Evolutionary conservation across 208 protist genomes (phyloP).

Genomic region (Wallacemonas sp.): DNA sequence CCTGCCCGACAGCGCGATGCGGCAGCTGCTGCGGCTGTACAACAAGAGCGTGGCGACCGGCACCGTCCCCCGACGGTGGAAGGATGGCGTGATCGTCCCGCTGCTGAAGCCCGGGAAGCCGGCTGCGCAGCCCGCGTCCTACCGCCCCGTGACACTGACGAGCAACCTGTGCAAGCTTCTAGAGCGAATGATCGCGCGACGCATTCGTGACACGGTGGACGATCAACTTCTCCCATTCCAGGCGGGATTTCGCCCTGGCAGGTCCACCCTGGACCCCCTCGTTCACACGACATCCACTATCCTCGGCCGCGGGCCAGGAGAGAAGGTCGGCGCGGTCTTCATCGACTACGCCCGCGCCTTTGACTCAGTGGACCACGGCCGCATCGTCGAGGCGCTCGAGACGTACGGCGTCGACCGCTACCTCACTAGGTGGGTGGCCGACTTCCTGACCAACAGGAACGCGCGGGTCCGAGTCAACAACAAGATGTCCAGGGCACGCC

Average conservation of each 20-base stretch:
- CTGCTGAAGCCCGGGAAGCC: constrained; percentile 32
- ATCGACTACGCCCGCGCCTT: constrained; percentile 37
- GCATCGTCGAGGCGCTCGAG: constrained; percentile 19
- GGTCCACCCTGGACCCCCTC: constrained; percentile 27
- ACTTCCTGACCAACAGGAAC: constrained; percentile 14
- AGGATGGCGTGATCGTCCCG: constrained; percentile 23
- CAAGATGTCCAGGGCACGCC: background rate
- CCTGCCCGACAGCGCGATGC: constrained; percentile 2
- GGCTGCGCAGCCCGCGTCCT: constrained; percentile 13
- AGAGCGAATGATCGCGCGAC: constrained; percentile 24
- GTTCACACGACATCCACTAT: constrained; percentile 8
- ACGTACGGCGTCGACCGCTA: background rate
- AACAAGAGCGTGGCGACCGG: constrained; percentile 22
- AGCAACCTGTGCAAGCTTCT: constrained; percentile 30
- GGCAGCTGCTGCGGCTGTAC: constrained; percentile 13
- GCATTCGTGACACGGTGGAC: constrained; percentile 25
- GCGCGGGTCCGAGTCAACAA: constrained; percentile 20
- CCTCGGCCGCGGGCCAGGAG: background rate
- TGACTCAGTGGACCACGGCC: constrained; percentile 36
- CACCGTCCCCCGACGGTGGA: constrained; percentile 19
- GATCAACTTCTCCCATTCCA: constrained; percentile 16
- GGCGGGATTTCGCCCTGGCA: constrained; percentile 20
- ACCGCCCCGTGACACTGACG: constrained; percentile 27
- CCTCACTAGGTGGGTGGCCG: constrained; percentile 20
- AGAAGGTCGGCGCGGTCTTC: constrained; percentile 21